Evolutionary conservation across 2,329 filamentous ascomycete species (phyloP).

Genomic region (Aspergillus awamori): DNA sequence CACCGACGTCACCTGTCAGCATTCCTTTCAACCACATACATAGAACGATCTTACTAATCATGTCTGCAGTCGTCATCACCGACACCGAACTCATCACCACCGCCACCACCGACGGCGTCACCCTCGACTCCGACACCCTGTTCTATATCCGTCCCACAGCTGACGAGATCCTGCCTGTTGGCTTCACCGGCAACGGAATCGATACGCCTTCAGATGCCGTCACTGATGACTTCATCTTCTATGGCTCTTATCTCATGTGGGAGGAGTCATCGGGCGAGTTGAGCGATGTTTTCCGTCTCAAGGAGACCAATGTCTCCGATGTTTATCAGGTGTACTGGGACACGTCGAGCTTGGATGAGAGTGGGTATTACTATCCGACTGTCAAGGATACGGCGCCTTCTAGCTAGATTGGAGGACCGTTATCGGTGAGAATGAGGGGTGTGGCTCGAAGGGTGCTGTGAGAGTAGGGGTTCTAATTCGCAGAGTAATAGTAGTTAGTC

Average conservation of each 20-base stretch:
- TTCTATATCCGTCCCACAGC: constrained; percentile 6
- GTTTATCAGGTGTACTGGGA: constrained; percentile 8
- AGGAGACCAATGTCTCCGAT: constrained; percentile 5
- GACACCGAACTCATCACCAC: constrained; percentile 1
- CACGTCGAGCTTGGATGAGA: not conserved
- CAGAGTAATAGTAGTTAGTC: no score
- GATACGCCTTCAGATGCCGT: not conserved
- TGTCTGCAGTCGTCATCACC: not conserved
- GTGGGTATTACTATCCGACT: not conserved
- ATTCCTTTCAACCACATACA: not conserved
- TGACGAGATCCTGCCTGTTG: constrained; percentile 4
- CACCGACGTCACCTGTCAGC: constrained; percentile 6
- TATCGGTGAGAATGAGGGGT: no score
- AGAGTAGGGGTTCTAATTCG: no score
- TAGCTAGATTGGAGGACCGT: not conserved
- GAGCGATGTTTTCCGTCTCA: not conserved
- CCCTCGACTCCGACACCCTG: constrained; percentile 6
- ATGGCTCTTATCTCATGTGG: constrained; percentile 9
- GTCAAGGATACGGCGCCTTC: constrained; percentile 2
- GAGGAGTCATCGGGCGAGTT: not conserved
- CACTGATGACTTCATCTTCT: constrained; percentile 2
- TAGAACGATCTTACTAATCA: not conserved
- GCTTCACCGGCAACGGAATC: constrained; percentile 5
- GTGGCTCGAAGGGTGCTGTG: no score
- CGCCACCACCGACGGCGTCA: constrained; percentile 2